Conservation (phyloP, 768 basidiomycete species). For the Coprinopsis sp. region DNA sequence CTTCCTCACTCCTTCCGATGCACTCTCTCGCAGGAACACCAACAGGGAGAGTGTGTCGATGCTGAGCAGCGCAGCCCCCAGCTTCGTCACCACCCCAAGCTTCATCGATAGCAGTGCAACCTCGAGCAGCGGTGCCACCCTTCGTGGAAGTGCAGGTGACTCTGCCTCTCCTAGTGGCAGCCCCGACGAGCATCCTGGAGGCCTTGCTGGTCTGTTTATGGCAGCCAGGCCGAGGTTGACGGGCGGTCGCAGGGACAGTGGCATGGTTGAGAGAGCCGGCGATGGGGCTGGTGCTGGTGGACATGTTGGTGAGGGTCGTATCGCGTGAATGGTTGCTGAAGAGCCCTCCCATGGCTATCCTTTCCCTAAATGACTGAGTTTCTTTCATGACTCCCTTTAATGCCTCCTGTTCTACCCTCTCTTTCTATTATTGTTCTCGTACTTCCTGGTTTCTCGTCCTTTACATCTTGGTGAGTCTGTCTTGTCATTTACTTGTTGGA, state of each 20-base stretch:
- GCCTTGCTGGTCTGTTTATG: constrained; percentile 4
- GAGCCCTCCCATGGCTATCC: too few species aligned
- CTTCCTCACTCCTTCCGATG: constrained; percentile 18
- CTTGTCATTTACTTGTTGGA: too few species aligned
- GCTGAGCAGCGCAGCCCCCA: constrained; percentile 63
- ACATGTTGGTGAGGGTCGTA: constrained; percentile 5
- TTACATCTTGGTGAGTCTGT: too few species aligned
- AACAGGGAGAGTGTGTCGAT: constrained; percentile 1
- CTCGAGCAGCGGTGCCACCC: background rate
- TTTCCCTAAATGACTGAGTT: too few species aligned
- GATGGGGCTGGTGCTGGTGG: constrained; percentile 8
- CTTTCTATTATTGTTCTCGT: too few species aligned
- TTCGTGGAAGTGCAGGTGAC: constrained; percentile 6
- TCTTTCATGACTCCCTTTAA: too few species aligned
- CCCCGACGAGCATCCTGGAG: constrained; percentile 3
- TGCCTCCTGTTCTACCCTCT: too few species aligned
- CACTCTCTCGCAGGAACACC: background rate
- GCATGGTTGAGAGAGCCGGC: constrained; percentile 8
- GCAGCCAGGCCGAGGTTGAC: background rate
- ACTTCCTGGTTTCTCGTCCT: too few species aligned
- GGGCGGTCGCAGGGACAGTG: constrained; percentile 8
- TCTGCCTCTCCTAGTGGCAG: constrained; percentile 4
- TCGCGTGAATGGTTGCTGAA: constrained; percentile 8
- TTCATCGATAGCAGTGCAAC: constrained; percentile 2
- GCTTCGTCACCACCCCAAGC: constrained; percentile 63